Evolutionary conservation across 2,329 filamentous ascomycete species (phyloP), one percentile per base, ranked within the genome.

Genomic region (Pseudodiploospora longispora): DNA sequence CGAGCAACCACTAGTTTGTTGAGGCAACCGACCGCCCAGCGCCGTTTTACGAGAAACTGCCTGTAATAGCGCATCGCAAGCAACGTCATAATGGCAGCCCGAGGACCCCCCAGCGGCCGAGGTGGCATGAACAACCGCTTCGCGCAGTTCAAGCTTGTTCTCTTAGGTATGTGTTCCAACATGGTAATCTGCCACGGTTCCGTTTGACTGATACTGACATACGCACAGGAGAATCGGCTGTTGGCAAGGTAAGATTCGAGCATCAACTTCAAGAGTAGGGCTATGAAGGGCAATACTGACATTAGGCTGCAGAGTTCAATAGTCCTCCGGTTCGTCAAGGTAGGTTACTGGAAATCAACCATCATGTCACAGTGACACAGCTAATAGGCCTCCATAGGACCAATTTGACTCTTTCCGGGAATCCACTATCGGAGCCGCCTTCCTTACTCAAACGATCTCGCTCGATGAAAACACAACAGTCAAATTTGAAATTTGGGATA

Each of bases 401-500:
- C 93, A 97, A 87, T 98, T 98, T 70, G 93, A 98, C 75, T 80
- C 76, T 42, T 96, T 96, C 74, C 83, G 90, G 69, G 91, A 96
- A 81, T 95, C 90, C 45, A 96, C 91, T 50, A 96, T 96, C 70
- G 91, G 93, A 68, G 93, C 94, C 58, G 94, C 94, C 55, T 98
- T 98, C 77, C 80, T 98, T 55, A 98, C 93, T 59, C 93, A 98
- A 71, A 98, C 93, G 56, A 96, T 98, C 66, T 91, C 91, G 47
- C 85, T 98, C 68, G 91, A 97, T 66, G 93, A 97, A 64, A 93
- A 82, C 69, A 97, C 93, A 48, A 98, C 93, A 45, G 91, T 98
- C 69, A 98, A 98, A 75, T 98, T 98, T 62, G 93, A 98, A 71
- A 98, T 98, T 64, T 98, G 93, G 90, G 90, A 96, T 69, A 98